A percentile compares a stretch with the other conserved stretches of the same genome.
Conservation (phyloP, 1,284 basidiomycete species). For the Leucoagaricus sp. region DNA sequence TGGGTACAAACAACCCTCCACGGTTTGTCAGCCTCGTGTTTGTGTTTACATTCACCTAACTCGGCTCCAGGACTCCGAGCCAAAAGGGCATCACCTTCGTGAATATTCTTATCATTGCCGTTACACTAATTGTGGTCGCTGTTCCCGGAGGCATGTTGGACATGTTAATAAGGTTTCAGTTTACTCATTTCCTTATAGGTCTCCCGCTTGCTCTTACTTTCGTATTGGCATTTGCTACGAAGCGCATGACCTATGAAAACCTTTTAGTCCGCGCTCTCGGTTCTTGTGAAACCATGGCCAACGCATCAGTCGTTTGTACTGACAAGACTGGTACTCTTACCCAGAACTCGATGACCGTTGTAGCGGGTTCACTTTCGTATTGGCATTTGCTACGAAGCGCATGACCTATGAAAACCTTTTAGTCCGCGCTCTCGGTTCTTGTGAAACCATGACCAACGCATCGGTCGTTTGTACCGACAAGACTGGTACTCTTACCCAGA, state of each 20-base stretch:
- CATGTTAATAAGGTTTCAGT: slow-evolving; percentile 4
- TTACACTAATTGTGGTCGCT: slow-evolving; percentile 95
- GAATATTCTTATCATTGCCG: slow-evolving; percentile 92
- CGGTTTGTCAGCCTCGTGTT: slow-evolving; percentile 34
- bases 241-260: slow-evolving; percentile 94
- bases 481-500: slow-evolving; percentile 92
- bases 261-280: slow-evolving; percentile 94
- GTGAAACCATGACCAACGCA: slow-evolving; percentile 98
- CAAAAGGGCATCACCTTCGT: slow-evolving; percentile 92
- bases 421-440: slow-evolving; percentile 93
- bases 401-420: slow-evolving; percentile 96
- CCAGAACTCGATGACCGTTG: slow-evolving; percentile 94
- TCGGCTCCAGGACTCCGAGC: slow-evolving; percentile 56
- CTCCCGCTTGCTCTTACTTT: slow-evolving; percentile 95
- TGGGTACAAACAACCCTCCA: slow-evolving; percentile 58
- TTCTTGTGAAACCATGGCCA: slow-evolving; percentile 98
- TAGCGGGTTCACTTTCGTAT: slow-evolving; percentile 93
- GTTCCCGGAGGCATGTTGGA: slow-evolving; percentile 85
- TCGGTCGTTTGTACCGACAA: slow-evolving; percentile 97
- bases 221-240: slow-evolving; percentile 95
- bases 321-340: slow-evolving; percentile 96
- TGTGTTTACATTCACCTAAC: neutral
- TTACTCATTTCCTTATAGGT: slow-evolving; percentile 46
- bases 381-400: slow-evolving; percentile 94
- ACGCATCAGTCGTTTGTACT: slow-evolving; percentile 94